phyloP scores from a whole-genome alignment of 768 basidiomycete species.

The Lepiota brunneoincarnata region DNA sequence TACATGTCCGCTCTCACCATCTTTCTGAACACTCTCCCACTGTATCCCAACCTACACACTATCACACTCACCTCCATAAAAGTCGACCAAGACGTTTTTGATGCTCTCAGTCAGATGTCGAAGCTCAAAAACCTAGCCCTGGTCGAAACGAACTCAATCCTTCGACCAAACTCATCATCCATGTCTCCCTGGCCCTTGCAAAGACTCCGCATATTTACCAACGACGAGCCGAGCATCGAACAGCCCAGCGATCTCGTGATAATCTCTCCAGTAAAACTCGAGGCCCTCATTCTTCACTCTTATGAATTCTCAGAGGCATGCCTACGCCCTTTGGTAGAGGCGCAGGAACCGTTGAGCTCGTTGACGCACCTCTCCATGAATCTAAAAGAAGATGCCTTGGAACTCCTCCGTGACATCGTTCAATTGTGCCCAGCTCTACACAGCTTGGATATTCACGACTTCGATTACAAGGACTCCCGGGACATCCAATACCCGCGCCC shows the following conservation, averaged over 20 bases:
- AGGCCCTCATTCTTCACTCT: slow-evolving; percentile 4
- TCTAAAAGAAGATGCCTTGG: background rate
- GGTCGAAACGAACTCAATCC: slow-evolving; percentile 7
- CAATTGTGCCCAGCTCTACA: slow-evolving; percentile 5
- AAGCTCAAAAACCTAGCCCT: slow-evolving; percentile 2
- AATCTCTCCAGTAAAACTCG: background rate
- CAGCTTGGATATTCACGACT: slow-evolving; percentile 3
- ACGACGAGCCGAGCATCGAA: background rate
- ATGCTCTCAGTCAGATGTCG: slow-evolving; percentile 3
- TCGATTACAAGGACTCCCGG: slow-evolving; percentile 5
- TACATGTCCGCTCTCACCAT: slow-evolving; percentile 9
- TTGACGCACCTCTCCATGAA: slow-evolving; percentile 7
- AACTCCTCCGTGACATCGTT: slow-evolving; percentile 5
- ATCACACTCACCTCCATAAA: slow-evolving; percentile 10
- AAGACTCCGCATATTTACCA: slow-evolving; percentile 5
- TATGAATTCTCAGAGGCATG: slow-evolving; percentile 10
- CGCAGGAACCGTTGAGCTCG: background rate
- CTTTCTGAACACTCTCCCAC: slow-evolving; percentile 6
- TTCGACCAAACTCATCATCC: background rate
- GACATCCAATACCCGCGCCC: slow-evolving; percentile 8
- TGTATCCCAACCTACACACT: slow-evolving; percentile 10
- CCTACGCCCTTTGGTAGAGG: background rate
- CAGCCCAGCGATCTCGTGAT: background rate
- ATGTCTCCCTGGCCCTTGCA: slow-evolving; percentile 1
- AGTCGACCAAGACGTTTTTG: slow-evolving; percentile 7